Percentiles rank a stretch among this genome's conserved stretches.
phyloP scores from a whole-genome alignment of 2,329 filamentous ascomycete species.

The Penicillium digitatum region DNA sequence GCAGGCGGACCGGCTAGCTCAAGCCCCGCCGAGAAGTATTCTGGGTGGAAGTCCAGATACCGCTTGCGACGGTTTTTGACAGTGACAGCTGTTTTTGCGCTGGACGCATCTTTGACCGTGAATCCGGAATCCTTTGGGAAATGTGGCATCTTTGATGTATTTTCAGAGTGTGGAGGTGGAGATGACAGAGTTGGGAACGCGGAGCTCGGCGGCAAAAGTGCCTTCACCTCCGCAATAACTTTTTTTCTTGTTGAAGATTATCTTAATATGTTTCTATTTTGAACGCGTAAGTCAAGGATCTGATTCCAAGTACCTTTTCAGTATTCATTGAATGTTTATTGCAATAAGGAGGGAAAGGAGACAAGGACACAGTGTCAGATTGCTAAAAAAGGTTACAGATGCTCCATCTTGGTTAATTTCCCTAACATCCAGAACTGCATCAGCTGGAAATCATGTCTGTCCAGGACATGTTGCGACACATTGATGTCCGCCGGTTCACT shows the following conservation, averaged over 20 bases:
- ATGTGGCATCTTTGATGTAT: slow-evolving; percentile 31
- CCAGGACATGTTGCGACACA: slow-evolving; percentile 23
- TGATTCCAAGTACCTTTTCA: background rate
- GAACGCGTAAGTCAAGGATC: slow-evolving; percentile 19
- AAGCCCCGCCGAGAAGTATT: slow-evolving; percentile 64
- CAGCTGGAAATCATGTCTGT: slow-evolving; percentile 26
- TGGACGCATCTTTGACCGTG: slow-evolving; percentile 12
- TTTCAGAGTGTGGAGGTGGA: slow-evolving; percentile 10
- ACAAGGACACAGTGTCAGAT: slow-evolving; percentile 6
- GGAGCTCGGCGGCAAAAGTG: slow-evolving; percentile 30
- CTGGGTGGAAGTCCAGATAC: slow-evolving; percentile 68
- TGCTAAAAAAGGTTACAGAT: slow-evolving; percentile 10
- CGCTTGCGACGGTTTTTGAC: slow-evolving; percentile 73
- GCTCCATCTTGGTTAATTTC: slow-evolving; percentile 4
- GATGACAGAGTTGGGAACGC: slow-evolving; percentile 20
- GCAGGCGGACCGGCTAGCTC: slow-evolving; percentile 56
- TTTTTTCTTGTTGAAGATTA: slow-evolving; percentile 6
- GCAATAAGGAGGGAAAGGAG: background rate
- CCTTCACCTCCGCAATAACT: slow-evolving; percentile 14
- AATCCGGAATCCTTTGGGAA: slow-evolving; percentile 36
- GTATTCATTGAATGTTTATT: background rate
- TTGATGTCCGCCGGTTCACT: slow-evolving; percentile 27
- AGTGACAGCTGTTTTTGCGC: slow-evolving; percentile 43
- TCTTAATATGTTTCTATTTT: slow-evolving; percentile 14
- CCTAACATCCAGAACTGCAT: slow-evolving; percentile 4